Conservation (phyloP, 2,329 filamentous ascomycete genomes). For the Huntiella savannae region DNA sequence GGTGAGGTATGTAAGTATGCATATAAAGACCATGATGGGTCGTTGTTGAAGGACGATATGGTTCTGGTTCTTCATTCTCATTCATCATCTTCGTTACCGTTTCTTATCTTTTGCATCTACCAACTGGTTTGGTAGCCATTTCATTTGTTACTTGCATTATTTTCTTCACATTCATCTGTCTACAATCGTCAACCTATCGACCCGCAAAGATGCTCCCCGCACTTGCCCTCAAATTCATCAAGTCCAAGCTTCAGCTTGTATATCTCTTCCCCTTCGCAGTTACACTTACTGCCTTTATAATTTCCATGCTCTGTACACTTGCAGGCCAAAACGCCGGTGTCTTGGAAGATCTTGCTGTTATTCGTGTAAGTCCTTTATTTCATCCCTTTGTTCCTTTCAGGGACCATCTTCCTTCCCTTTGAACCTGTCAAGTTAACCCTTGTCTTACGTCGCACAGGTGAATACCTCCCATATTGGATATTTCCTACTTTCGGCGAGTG, state of each 20-base stretch:
- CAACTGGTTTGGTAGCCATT: constrained; percentile 7
- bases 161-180: not conserved
- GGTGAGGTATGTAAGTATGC: too few species aligned
- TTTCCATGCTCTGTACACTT: constrained; percentile 23
- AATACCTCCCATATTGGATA: constrained; percentile 8
- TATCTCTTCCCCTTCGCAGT: constrained; percentile 21
- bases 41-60: too few species aligned
- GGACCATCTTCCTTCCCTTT: not conserved
- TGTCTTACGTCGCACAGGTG: constrained; percentile 10
- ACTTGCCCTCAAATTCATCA: constrained; percentile 4
- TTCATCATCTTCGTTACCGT: not conserved
- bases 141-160: not conserved
- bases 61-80: not conserved
- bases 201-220: constrained; percentile 4
- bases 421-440: not conserved
- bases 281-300: constrained; percentile 21
- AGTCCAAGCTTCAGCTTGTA: constrained; percentile 14
- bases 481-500: constrained; percentile 3
- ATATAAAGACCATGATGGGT: too few species aligned
- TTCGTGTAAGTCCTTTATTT: constrained; percentile 18
- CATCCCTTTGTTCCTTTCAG: not conserved
- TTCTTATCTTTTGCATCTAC: not conserved
- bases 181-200: not conserved
- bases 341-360: constrained; percentile 25
- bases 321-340: constrained; percentile 23